These are phyloP conservation scores for Phlegmacium glaucopus DNA, from an alignment of 768 basidiomycete species.

Conservation along the genomic window DNA sequence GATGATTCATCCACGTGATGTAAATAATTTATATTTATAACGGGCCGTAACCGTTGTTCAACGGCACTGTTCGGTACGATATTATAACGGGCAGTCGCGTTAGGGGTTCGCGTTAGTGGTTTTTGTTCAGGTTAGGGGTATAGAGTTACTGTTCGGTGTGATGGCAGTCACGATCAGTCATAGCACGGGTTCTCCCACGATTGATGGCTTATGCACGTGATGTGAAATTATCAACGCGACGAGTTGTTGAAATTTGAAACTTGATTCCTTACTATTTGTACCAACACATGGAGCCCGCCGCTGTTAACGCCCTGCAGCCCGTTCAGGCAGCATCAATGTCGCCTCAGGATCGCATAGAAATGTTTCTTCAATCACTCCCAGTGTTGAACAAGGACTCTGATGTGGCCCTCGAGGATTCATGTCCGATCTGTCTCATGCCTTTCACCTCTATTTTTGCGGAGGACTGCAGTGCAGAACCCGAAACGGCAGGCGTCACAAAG, in stretches of 20 bases:
- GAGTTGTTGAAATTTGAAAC: not conserved
- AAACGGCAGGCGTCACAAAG: conserved; percentile 50
- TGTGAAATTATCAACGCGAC: conserved; percentile 7
- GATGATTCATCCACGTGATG: too few relatives aligned
- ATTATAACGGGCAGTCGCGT: too few relatives aligned
- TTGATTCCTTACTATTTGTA: too few relatives aligned
- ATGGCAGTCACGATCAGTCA: too few relatives aligned
- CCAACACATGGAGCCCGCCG: conserved; percentile 1
- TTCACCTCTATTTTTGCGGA: conserved; percentile 45
- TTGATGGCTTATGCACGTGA: conserved; percentile 5
- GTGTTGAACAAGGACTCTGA: conserved; percentile 30
- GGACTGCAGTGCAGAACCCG: conserved; percentile 12
- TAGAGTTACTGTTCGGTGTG: too few relatives aligned
- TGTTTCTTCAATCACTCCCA: conserved; percentile 43
- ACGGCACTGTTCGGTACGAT: too few relatives aligned
- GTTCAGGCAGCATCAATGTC: conserved; percentile 18
- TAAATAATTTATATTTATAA: too few relatives aligned
- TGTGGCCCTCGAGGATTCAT: conserved; percentile 49
- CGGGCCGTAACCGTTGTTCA: too few relatives aligned
- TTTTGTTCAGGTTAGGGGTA: too few relatives aligned
- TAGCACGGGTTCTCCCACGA: too few relatives aligned
- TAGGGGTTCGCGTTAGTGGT: too few relatives aligned
- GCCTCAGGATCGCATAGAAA: conserved; percentile 30
- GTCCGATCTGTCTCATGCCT: conserved; percentile 62
- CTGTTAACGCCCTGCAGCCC: conserved; percentile 18